Evolutionary conservation across 495 filamentous ascomycete genomes (phyloP), one percentile per base, ranked within the genome.

Genomic region (Daldinia vernicosa): DNA sequence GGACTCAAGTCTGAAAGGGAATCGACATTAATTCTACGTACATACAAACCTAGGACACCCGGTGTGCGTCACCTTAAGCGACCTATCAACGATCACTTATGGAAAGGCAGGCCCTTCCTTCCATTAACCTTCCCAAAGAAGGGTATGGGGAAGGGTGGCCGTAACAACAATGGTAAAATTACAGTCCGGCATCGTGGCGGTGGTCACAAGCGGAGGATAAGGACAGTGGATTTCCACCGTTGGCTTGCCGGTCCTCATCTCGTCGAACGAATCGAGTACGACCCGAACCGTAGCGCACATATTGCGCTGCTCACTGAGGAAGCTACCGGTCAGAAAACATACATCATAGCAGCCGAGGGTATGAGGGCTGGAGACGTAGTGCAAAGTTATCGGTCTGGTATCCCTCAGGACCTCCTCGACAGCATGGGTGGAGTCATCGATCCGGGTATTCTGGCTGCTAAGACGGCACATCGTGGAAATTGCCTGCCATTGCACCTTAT

Each of bases 401-500:
- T 99, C 66, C 95, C 95, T 12, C 81, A 89, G 43, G 89, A 94
- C 45, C 79, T 99, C 57, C 84, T 97, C 79, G 87, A 89, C 17
- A 93, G 89, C 75, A 96, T 98, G 93, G 95, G 95, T 39, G 94
- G 95, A 32, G 82, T 88, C 30, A 85, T 95, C 26, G 95, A 98
- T 84, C 93, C 94, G 19, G 96, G 95, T 88, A 92, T 99, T 76
- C 79, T 99, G 52, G 96, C 95, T 5, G 91, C 95, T 8, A 94
- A 91, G 82, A 99, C 96, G 32, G 93, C 93, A 4, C 93, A 93
- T 86, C 88, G 94, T 81, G 95, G 95, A 22, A 99, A 99, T 75
- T 99, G 95, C 80, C 75, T 99, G 61, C 95, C 95, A 19, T 77
- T 98, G 75, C 92, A 95, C 77, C 94, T 98, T 90, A 90, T 98